Conservation (phyloP, 257 asterid species). For the Solanum pennellii region DNA sequence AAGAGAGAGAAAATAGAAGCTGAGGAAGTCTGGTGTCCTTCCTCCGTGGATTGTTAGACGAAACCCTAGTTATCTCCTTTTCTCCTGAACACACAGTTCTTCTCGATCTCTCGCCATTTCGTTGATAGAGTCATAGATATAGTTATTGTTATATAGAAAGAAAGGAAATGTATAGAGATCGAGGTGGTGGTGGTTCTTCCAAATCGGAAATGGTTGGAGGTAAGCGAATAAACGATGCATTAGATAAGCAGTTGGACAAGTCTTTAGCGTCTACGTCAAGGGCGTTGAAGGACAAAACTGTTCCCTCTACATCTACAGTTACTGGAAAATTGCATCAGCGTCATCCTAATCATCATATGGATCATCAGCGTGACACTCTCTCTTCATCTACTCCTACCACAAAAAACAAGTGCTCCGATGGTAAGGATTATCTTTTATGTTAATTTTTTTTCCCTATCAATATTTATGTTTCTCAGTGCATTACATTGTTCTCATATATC, state of each 20-base stretch:
- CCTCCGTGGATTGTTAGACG: background rate
- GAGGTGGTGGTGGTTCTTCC: constrained; percentile 48
- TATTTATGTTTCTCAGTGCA: background rate
- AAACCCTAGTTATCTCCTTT: background rate
- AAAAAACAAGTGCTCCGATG: constrained; percentile 65
- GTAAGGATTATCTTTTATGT: constrained; percentile 15
- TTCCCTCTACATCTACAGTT: constrained; percentile 45
- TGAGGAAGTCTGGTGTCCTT: background rate
- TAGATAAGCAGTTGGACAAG: constrained; percentile 91
- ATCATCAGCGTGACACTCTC: background rate
- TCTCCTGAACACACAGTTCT: background rate
- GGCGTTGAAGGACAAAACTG: constrained; percentile 35
- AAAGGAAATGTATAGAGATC: constrained; percentile 58
- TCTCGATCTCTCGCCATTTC: background rate
- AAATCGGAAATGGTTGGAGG: constrained; percentile 58
- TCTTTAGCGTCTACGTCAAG: constrained; percentile 67
- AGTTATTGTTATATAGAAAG: background rate
- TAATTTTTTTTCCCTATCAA: background rate
- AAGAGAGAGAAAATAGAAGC: background rate
- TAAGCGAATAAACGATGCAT: constrained; percentile 84
- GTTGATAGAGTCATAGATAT: background rate
- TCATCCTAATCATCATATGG: constrained; percentile 41
- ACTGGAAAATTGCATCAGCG: constrained; percentile 23
- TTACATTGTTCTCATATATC: background rate
- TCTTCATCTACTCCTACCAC: constrained; percentile 14